These are phyloP conservation scores for Laguncularia racemosa DNA, from an alignment of 345 rosid species.

Conservation along the genomic window DNA sequence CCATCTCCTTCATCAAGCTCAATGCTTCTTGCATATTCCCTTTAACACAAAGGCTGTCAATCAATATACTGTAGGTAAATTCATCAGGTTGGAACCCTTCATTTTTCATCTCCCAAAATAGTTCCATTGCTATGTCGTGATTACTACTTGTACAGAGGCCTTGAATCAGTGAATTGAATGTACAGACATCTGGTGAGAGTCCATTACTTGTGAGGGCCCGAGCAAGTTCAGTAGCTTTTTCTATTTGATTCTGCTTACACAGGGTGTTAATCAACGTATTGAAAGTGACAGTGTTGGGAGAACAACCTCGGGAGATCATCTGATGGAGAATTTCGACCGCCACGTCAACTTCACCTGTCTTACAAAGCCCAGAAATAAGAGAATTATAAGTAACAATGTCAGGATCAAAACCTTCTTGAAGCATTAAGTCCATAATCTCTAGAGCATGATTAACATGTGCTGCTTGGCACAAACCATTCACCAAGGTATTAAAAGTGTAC, in stretches of 20 bases:
- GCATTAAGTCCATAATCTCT: conserved; percentile 85
- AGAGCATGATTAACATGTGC: conserved; percentile 76
- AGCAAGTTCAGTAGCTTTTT: conserved; percentile 67
- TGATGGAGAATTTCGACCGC: conserved; percentile 68
- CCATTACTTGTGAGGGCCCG: conserved; percentile 67
- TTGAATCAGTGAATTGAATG: conserved; percentile 77
- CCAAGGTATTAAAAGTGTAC: conserved; percentile 70
- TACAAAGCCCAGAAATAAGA: conserved; percentile 81
- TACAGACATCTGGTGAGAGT: conserved; percentile 58
- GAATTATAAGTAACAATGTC: conserved; percentile 75
- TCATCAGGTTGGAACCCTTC: conserved; percentile 83
- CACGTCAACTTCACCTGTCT: conserved; percentile 63
- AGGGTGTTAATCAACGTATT: conserved; percentile 79
- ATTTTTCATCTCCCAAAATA: conserved; percentile 74
- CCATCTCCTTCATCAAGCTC: conserved; percentile 72
- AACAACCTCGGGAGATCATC: conserved; percentile 79
- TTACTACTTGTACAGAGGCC: conserved; percentile 64
- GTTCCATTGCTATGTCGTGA: conserved; percentile 49
- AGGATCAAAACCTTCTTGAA: conserved; percentile 77
- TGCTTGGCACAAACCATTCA: conserved; percentile 71
- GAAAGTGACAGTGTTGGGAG: conserved; percentile 80
- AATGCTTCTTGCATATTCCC: conserved; percentile 66
- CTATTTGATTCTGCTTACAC: conserved; percentile 76
- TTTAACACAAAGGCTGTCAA: conserved; percentile 61
- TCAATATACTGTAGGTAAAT: conserved; percentile 74